A percentile compares a stretch with the other conserved stretches of the same genome.
Evolutionary conservation across 306 rosid genomes (phyloP).

Genomic region (Purshia tridentata): DNA sequence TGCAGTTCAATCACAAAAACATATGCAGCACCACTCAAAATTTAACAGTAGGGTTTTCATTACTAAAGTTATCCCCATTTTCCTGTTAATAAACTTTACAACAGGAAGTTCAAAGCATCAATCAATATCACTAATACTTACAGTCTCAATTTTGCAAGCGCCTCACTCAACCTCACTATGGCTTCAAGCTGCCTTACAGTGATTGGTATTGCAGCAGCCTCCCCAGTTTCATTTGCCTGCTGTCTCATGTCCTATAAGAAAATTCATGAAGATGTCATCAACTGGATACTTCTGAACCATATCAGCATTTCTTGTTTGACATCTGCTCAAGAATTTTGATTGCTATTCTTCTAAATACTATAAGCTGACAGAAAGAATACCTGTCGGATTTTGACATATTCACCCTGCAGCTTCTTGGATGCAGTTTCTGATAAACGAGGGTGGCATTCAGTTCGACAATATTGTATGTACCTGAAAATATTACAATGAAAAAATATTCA

Average conservation of each 20-base stretch:
- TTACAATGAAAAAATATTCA: slow-evolving; percentile 23
- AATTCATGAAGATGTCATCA: background rate
- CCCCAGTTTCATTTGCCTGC: slow-evolving; percentile 94
- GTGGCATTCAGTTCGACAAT: slow-evolving; percentile 71
- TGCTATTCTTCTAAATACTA: background rate
- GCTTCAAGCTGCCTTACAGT: slow-evolving; percentile 99
- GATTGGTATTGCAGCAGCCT: slow-evolving; percentile 84
- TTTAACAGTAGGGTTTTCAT: background rate
- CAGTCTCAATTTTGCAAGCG: slow-evolving; percentile 97
- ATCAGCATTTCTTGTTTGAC: background rate
- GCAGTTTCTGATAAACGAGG: slow-evolving; percentile 91
- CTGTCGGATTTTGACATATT: slow-evolving; percentile 96
- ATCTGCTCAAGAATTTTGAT: background rate
- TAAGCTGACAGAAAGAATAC: slow-evolving; percentile 40
- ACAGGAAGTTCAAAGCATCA: slow-evolving; percentile 6
- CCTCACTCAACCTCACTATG: slow-evolving; percentile 85
- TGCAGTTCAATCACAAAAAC: slow-evolving; percentile 10
- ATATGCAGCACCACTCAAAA: background rate
- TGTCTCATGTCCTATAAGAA: slow-evolving; percentile 85
- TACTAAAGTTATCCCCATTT: background rate
- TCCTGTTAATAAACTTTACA: background rate
- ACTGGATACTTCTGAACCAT: slow-evolving; percentile 1
- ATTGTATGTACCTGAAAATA: slow-evolving; percentile 74
- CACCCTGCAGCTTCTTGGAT: slow-evolving; percentile 59
- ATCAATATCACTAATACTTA: slow-evolving; percentile 37